Evolutionary conservation across 1,284 basidiomycete species (phyloP), one percentile per base, ranked within the genome.

Genomic region (Trametes versicolor): DNA sequence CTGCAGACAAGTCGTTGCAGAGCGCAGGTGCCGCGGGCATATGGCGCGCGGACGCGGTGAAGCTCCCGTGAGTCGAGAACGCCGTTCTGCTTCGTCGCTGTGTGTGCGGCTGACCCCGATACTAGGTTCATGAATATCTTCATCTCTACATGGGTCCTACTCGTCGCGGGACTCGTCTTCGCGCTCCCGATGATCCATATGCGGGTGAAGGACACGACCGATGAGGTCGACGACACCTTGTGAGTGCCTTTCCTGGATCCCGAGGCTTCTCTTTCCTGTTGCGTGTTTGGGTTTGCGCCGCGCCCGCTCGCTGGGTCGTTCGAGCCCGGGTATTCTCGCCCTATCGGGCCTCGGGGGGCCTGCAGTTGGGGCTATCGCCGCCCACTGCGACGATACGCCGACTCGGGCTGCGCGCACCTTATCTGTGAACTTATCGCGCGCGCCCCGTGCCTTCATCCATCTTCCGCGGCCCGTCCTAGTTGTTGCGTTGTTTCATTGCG

Each of bases 111-210:
- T 58, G 55, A 60, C 56, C 41, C 17, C 29, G 58, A 29, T 37
- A 13, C 65, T 32, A 81, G 80, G 51, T 81, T 74, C 68, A 80
- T 82, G 80, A 81, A 77, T 70, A 77, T 82, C 45, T 82, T 82
- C 69, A 70, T 78, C 60, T 81, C 80, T 36, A 83, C 81, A 7
- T 83, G 81, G 81, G 76, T 72, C 1, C 76, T 83, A 6, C 77
- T 82, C 53, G 75, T 78, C 41, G 80, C 73, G 0, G 81, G 82
- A 8, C 76, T 83, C 15, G 52, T 82, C 58, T 81, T 78, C 58
- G 79, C 80, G 4, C 72, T 82, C n/a, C 81, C 82, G n/a, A 82
- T 83, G 81, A 79, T 83, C 49, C 75, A 81, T 67, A 74, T 77
- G 70, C 78, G 82, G 19, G 81, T 82, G 19, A 75, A 75, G 58